Conservation (phyloP, 2,329 filamentous ascomycete species). For the Xylariaceae sp. region DNA sequence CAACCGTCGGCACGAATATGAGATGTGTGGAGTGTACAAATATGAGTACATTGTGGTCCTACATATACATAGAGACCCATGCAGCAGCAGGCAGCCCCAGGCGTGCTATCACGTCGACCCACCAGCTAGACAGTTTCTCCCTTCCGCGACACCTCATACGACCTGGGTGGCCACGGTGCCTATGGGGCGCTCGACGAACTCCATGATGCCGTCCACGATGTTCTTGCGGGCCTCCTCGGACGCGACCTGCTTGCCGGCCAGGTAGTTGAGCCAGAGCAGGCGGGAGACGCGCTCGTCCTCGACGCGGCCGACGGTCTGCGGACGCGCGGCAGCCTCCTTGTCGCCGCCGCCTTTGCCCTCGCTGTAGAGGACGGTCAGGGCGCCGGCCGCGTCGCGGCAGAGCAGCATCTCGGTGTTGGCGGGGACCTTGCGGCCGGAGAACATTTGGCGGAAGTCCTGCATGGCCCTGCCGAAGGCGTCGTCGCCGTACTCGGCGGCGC, state of each 20-base stretch:
- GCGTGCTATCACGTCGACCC: no score
- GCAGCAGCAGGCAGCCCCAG: no score
- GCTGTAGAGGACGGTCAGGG: slow-evolving; percentile 61
- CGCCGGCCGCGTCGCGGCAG: slow-evolving; percentile 57
- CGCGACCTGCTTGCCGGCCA: slow-evolving; percentile 79
- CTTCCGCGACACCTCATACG: no score
- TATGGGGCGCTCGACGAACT: slow-evolving; percentile 78
- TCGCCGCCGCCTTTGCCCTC: slow-evolving; percentile 41
- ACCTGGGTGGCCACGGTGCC: slow-evolving; percentile 82
- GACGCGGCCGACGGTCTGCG: slow-evolving; percentile 59
- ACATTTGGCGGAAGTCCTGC: slow-evolving; percentile 71
- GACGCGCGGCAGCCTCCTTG: no score
- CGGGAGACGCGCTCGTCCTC: slow-evolving; percentile 72
- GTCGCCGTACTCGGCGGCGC: slow-evolving; percentile 51
- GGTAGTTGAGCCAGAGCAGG: slow-evolving; percentile 82
- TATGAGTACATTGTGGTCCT: no score
- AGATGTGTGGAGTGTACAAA: no score
- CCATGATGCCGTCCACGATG: slow-evolving; percentile 81
- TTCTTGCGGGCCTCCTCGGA: slow-evolving; percentile 74
- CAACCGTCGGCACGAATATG: no score
- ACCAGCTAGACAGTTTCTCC: no score
- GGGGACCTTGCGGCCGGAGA: slow-evolving; percentile 71
- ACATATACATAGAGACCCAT: no score
- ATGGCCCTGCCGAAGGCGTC: slow-evolving; percentile 71
- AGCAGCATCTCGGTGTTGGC: slow-evolving; percentile 75